phyloP scores from a whole-genome alignment of 2,329 filamentous ascomycete species.

The Sporothrix mexicana region DNA sequence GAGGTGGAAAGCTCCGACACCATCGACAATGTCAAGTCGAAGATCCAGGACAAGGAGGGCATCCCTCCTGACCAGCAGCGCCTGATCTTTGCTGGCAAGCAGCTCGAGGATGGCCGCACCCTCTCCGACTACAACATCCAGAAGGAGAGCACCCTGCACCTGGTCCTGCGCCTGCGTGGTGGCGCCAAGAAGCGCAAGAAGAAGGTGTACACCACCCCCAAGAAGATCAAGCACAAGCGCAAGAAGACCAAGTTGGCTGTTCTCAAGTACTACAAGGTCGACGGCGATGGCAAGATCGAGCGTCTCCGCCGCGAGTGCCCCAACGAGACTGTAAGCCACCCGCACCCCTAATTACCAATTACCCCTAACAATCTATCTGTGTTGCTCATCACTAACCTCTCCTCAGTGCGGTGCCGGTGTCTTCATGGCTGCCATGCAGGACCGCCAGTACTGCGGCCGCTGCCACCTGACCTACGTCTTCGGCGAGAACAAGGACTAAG shows the following conservation, averaged over 20 bases:
- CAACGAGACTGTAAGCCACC: conserved; percentile 72
- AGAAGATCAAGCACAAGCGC: conserved; percentile 99
- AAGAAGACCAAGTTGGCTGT: conserved; percentile 99
- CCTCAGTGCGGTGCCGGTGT: conserved; percentile 95
- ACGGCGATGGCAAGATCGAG: conserved; percentile 99
- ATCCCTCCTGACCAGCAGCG: conserved; percentile 99
- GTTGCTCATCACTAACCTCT: neutral
- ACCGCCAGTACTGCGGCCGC: conserved; percentile 93
- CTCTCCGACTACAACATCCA: conserved; percentile 99
- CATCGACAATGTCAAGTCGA: conserved; percentile 99
- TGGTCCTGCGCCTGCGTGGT: conserved; percentile 97
- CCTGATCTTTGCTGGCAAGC: conserved; percentile 99
- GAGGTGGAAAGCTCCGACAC: conserved; percentile 99
- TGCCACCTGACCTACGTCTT: conserved; percentile 77
- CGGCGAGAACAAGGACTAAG: conserved; percentile 63
- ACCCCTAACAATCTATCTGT: fast-evolving
- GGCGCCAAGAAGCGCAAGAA: conserved; percentile 99
- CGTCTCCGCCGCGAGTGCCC: conserved; percentile 98
- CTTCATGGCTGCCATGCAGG: conserved; percentile 99
- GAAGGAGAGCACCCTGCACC: conserved; percentile 99
- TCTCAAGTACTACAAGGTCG: conserved; percentile 99
- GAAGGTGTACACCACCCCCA: conserved; percentile 99
- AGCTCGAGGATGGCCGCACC: conserved; percentile 98
- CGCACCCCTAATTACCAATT: too few species aligned
- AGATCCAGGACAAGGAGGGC: conserved; percentile 98